Percentiles rank a stretch among this genome's conserved stretches.
These are phyloP conservation scores for Spathaspora sp. DNA, from an alignment of 1,139 yeast species.

Conservation along the genomic window DNA sequence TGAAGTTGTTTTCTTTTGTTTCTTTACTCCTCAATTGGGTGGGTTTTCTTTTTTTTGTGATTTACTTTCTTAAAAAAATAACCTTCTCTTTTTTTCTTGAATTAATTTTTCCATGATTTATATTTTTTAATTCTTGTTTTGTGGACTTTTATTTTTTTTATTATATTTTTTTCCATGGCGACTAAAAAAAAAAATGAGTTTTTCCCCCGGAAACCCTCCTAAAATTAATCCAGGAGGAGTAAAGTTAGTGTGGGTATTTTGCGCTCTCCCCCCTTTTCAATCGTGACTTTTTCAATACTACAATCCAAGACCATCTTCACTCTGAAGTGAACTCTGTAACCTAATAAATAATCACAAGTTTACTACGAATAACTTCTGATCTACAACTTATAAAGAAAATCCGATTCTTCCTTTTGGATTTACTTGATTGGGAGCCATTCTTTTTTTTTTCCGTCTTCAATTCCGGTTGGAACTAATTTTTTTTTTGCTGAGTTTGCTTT, in stretches of 20 bases:
- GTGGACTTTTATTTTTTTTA: background rate
- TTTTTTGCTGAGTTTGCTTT: background rate
- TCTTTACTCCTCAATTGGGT: too few species aligned
- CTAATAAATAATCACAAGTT: too few species aligned
- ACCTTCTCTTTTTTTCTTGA: background rate
- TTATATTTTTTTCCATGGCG: background rate
- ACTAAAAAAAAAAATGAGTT: background rate
- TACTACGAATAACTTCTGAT: too few species aligned
- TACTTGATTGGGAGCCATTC: background rate
- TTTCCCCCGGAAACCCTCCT: slow-evolving; percentile 1
- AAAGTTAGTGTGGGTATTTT: background rate
- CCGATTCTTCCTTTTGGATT: background rate
- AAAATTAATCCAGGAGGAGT: slow-evolving; percentile 1
- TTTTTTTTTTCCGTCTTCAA: background rate
- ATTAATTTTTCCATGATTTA: background rate
- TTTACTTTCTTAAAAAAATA: too few species aligned
- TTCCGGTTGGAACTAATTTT: background rate
- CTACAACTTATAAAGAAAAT: background rate
- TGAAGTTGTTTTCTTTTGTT: too few species aligned
- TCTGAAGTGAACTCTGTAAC: too few species aligned
- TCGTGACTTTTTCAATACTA: too few species aligned
- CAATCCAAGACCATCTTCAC: too few species aligned
- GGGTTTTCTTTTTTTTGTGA: too few species aligned
- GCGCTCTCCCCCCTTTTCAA: background rate
- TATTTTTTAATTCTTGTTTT: background rate